Evolutionary conservation across 2,329 filamentous ascomycete genomes (phyloP), one percentile per base, ranked within the genome.

Genomic region (Chrysosphaeria jannelii): DNA sequence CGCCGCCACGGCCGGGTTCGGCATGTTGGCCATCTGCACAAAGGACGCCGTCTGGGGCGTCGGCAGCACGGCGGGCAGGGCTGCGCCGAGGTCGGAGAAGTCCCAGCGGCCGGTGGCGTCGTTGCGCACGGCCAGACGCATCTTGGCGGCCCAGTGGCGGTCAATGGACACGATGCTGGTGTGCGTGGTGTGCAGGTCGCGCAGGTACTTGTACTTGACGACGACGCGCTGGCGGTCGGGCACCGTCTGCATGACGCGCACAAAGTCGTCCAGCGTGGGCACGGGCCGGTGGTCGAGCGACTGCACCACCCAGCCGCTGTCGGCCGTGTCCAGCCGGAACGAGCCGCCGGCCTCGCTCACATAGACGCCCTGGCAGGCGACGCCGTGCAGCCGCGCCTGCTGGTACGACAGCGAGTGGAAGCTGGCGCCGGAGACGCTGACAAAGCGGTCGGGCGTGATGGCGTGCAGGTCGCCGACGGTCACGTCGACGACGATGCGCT

Each of bases 401-500:
- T 97, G 85, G 42, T 97, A 97, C 1, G 88, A 97, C 10, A 97
- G 52, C 39, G 89, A 64, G 47, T 97, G 88, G 51, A 97, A 93
- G 28, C 78, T 81, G 13, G 68, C 85, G 11, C 85, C 88, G 20
- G 79, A 75, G 20, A 93, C 81, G 4, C 78, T 75, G 25, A 93
- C 72, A 39, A 93, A 97, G 29, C 79, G 70, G 45, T 91, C 79
- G 9, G 88, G 85, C 3, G 85, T 93, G 41, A 97, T 97, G 27
- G 59, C 60, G 48, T 97, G 85, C 30, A 97, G 55, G 40, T 97
- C 74, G 23, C 74, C 78, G 21, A 93, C 79, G 24, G 63, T 49
- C 26, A 93, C 57, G 28, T 85, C 68, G 9, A 91, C 65, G 38
- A 85, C 68, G 18, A 90, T 50, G 36, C 91, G 71, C 42, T 81